phyloP scores from a whole-genome alignment of 176 grass and related monocot species.

The Aegilops bicornis region DNA sequence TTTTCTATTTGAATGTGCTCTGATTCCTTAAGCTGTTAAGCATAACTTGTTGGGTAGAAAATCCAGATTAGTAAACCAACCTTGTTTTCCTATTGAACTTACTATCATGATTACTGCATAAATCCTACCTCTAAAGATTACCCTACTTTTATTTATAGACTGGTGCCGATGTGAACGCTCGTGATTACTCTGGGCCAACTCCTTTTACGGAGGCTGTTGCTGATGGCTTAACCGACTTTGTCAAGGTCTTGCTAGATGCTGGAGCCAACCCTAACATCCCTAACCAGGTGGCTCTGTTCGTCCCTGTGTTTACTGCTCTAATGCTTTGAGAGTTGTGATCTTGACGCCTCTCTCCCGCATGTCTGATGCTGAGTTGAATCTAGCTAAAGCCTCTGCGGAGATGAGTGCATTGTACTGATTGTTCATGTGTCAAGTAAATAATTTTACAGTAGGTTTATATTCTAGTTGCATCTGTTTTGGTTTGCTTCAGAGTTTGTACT shows the following conservation, averaged over 20 bases:
- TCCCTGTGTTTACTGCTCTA: background rate
- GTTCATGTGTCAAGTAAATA: background rate
- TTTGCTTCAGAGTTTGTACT: background rate
- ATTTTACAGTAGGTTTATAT: background rate
- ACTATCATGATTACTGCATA: background rate
- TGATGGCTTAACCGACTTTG: constrained; percentile 21
- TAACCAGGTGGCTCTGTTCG: background rate
- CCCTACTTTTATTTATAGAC: constrained; percentile 24
- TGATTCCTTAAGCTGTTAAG: background rate
- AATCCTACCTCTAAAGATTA: background rate
- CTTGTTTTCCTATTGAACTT: background rate
- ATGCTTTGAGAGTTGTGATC: background rate
- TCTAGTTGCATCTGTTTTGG: background rate
- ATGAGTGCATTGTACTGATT: background rate
- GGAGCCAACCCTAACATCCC: constrained; percentile 45
- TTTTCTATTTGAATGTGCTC: background rate
- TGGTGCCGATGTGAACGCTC: constrained; percentile 45
- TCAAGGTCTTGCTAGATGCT: constrained; percentile 38
- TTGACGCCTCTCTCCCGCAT: background rate
- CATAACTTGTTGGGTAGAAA: background rate
- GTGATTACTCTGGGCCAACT: background rate
- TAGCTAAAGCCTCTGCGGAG: background rate
- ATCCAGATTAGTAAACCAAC: background rate
- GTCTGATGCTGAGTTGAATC: background rate
- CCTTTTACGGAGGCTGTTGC: constrained; percentile 9